Percentiles rank a stretch among this genome's conserved stretches.
phyloP scores from a whole-genome alignment of 1,284 basidiomycete species.

The Mycena citricolor region DNA sequence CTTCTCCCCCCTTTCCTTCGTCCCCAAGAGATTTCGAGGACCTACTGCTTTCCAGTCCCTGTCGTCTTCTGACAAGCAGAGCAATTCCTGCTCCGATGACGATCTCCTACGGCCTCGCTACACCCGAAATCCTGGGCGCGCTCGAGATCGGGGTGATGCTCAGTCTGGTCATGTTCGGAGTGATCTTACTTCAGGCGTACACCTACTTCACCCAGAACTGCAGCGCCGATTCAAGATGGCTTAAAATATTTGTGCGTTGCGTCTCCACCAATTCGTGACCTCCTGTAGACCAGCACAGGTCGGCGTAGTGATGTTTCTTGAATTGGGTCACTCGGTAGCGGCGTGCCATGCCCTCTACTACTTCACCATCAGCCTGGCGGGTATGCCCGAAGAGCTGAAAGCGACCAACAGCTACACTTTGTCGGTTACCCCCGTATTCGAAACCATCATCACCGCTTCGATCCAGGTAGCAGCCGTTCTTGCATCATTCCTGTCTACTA shows the following conservation, averaged over 20 bases:
- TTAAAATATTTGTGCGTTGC: not conserved
- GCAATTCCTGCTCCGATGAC: too few species aligned
- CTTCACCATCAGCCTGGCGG: not conserved
- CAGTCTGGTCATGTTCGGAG: not conserved
- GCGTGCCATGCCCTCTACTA: not conserved
- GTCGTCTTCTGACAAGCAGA: too few species aligned
- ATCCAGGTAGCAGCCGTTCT: not conserved
- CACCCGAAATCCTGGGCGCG: slow-evolving; percentile 20
- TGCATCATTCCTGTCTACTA: not conserved
- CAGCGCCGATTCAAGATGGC: not conserved
- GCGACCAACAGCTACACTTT: not conserved
- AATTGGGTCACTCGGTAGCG: not conserved
- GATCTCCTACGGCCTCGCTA: slow-evolving; percentile 14
- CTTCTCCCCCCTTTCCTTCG: too few species aligned
- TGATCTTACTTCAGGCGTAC: slow-evolving; percentile 21
- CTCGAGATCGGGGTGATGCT: slow-evolving; percentile 23
- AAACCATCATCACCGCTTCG: not conserved
- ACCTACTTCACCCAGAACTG: not conserved
- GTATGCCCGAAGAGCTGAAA: not conserved
- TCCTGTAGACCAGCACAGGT: slow-evolving; percentile 5
- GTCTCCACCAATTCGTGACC: not conserved
- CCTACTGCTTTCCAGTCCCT: too few species aligned
- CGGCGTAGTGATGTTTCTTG: slow-evolving; percentile 1
- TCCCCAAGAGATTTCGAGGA: too few species aligned
- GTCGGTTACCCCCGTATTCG: not conserved